Conservation (phyloP, 495 filamentous ascomycete genomes). For the Chlorociboria aeruginascens region DNA sequence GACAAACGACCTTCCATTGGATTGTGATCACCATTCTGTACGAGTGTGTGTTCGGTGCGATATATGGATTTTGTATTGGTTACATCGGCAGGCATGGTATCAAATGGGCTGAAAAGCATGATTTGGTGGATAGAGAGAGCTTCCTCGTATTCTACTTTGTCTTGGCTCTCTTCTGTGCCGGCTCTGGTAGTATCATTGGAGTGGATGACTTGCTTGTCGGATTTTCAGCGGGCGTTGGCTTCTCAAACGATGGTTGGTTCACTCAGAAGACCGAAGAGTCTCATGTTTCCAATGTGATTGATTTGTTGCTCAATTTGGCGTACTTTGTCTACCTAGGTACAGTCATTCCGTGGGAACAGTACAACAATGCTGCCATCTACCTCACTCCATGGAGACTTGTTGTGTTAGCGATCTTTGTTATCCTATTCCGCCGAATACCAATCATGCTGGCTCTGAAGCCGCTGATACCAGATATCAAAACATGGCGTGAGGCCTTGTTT, state of each 20-base stretch:
- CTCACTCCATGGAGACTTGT: slow-evolving; percentile 77
- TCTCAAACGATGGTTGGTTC: slow-evolving; percentile 99
- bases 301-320: slow-evolving; percentile 89
- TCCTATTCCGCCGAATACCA: slow-evolving; percentile 93
- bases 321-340: slow-evolving; percentile 98
- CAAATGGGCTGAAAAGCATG: slow-evolving; percentile 73
- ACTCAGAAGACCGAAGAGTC: slow-evolving; percentile 96
- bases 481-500: slow-evolving; percentile 96
- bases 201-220: slow-evolving; percentile 95
- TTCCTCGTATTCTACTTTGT: slow-evolving; percentile 99
- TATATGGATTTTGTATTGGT: slow-evolving; percentile 81
- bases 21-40: slow-evolving; percentile 86
- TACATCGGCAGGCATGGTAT: slow-evolving; percentile 85
- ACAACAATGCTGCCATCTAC: slow-evolving; percentile 58
- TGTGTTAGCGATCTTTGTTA: slow-evolving; percentile 81
- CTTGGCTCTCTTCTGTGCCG: slow-evolving; percentile 90
- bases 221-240: slow-evolving; percentile 89
- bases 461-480: slow-evolving; percentile 92
- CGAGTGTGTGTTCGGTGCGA: slow-evolving; percentile 86
- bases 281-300: slow-evolving; percentile 98
- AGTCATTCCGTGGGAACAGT: slow-evolving; percentile 90
- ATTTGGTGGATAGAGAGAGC: slow-evolving; percentile 89
- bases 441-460: slow-evolving; percentile 91
- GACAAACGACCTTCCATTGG: slow-evolving; percentile 71
- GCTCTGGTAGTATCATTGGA: slow-evolving; percentile 82